Base-by-base conservation (phyloP, 2,329 filamentous ascomycete genomes). In the Xylariomycetidae sp. region DNA sequence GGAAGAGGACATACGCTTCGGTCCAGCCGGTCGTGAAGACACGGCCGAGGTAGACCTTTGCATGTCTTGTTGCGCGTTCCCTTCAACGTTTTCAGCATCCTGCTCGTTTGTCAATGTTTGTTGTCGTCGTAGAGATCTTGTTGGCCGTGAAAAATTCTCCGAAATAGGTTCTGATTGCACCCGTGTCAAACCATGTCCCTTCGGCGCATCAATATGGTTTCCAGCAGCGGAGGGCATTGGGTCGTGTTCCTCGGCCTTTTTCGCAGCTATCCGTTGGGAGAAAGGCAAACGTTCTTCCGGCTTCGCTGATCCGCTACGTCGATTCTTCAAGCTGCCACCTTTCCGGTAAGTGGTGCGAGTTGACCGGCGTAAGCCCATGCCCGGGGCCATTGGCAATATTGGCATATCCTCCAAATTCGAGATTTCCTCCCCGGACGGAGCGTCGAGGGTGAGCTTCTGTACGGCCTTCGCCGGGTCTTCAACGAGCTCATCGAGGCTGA, bases 331-430 rank as follows among this genome's bases (percentile, higher is more conserved):
- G 63, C 89, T 95, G 20, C 89, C 89, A 37, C 85, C 72, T 49
- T 79, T 86, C 49, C 89, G 72, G 58, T 96, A 96, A 17, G 85
- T 90, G 5, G 92, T 98, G 34, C 86, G 76, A 14, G 88, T 98
- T 10, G 92, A 95, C 41, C 92, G 77, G 48, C 92, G 82, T 30
- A 98, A 65, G 19, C 86, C 85, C 58, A 82, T 79, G 4, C 86
- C 86, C 1, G 79, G 79, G 14, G 82, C 79, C 37, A 82, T 75
- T 1, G 88, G 85, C 25, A 96, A 65, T 43, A 96, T 95, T 6
- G 89, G 88, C 65, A 84, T 81, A 54, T 96, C 90, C 25, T 86
- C 85, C 47, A 51, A 47, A 16, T 50, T 39, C 54, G 59, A 47
- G 50, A 59, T 44, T 50, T 70, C 60, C 32, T 63, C 52, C 48